Percentiles rank a stretch among this genome's conserved stretches.
phyloP scores from a whole-genome alignment of 805 yeast genomes.

The Ascoidea rubescens region DNA sequence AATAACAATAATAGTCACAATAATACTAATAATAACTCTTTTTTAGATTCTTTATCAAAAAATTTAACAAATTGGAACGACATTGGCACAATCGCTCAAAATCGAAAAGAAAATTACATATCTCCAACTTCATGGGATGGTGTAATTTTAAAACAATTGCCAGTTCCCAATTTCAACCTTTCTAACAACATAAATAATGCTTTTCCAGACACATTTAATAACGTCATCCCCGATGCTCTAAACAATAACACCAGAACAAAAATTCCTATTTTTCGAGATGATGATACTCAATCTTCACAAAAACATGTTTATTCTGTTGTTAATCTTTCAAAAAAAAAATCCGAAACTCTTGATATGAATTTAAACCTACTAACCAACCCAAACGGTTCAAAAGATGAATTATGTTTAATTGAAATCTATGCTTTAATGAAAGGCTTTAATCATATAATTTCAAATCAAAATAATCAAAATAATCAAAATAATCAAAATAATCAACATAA shows the following conservation, averaged over 20 bases:
- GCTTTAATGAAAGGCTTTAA: constrained; percentile 29
- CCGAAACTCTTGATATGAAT: constrained; percentile 48
- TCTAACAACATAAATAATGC: constrained; percentile 7
- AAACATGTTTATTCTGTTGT: constrained; percentile 35
- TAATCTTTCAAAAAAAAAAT: constrained; percentile 39
- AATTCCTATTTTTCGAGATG: constrained; percentile 23
- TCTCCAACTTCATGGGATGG: constrained; percentile 51
- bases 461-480: not conserved
- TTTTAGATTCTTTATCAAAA: not conserved
- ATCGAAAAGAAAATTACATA: constrained; percentile 52
- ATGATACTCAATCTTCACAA: constrained; percentile 17
- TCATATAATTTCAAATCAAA: not conserved
- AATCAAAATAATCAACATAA: not conserved
- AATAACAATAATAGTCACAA: constrained; percentile 1
- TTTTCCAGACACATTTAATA: constrained; percentile 10
- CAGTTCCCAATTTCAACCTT: constrained; percentile 6
- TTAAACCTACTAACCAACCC: constrained; percentile 39
- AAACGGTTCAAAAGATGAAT: constrained; percentile 29
- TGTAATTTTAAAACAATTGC: constrained; percentile 32
- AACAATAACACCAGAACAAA: too few species aligned
- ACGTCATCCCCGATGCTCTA: too few species aligned
- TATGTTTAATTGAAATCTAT: constrained; percentile 50
- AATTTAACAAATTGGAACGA: constrained; percentile 27
- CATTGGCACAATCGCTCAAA: constrained; percentile 31
- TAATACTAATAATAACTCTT: not conserved